Base-by-base conservation (phyloP, 305 asterid genomes). In the Solanum aculeatissimum region DNA sequence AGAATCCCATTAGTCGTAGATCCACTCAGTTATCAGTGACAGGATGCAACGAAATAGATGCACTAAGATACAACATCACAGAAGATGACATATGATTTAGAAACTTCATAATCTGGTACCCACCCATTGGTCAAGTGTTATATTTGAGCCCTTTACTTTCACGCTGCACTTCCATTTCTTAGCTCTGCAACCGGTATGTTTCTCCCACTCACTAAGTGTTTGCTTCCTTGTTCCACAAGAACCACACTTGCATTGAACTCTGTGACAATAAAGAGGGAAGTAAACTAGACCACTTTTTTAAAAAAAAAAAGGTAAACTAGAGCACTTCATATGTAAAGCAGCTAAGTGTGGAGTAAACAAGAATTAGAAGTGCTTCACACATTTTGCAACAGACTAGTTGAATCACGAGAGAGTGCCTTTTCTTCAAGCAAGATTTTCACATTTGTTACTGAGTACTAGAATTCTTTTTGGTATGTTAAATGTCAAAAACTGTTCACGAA, bases 121-220 rank as follows among this genome's bases (percentile, higher is more conserved):
- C 82, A 95, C 99, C 99, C 98, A 95, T 92, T 94, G 93, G 86
- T 92, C 97, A 82, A 97, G 95, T 29, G 97, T 87, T 83, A 89
- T 49, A 88, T 85, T 92, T 55, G 90, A 84, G 83, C 86, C 95
- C 90, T 94, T 95, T 89, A 95, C 91, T 94, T 93, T 97, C 80
- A 97, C 95, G 86, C 98, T 97, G 88, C 88, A 91, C 92, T 97
- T 97, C 99, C 99, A 97, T 87, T 97, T 97, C 89, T 97, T 97
- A 16, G 99, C 99, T 90, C 99, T 90, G 86, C 94, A 94, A 54
- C 99, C 99, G 29, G 98, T 94, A 89, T 97, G 99, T 16, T 92
- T 89, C 87, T 97, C 99, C 99, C 99, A 97, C 91, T 94, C 97
- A 89, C 92, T 86, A 81, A 93, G 98, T 82, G 92, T 90, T 86